Percentiles rank a stretch among this genome's conserved stretches.
phyloP scores from a whole-genome alignment of 352 stramenopile genomes.

The Globisporangium parvum region DNA sequence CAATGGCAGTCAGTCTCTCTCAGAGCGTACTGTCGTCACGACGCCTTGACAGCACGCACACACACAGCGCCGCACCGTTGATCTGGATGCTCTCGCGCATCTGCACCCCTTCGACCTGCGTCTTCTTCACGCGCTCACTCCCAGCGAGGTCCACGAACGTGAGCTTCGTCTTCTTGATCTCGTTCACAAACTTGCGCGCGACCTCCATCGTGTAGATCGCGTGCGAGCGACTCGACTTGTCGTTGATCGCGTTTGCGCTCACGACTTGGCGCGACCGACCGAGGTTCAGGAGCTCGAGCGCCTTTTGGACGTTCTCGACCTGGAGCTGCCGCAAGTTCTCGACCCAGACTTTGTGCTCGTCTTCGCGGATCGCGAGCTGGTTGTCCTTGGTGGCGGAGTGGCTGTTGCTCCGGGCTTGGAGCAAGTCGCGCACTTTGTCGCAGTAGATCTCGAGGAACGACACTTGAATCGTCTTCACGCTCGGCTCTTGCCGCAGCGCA shows the following conservation, averaged over 20 bases:
- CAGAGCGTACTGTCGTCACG: too few relatives aligned
- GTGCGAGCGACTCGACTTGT: conserved; percentile 55
- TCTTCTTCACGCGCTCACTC: conserved; percentile 53
- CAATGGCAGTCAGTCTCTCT: neutral
- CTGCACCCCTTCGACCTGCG: conserved; percentile 36
- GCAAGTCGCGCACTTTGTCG: conserved; percentile 90
- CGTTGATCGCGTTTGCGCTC: conserved; percentile 45
- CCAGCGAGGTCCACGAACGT: conserved; percentile 60
- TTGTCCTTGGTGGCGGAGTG: conserved; percentile 8
- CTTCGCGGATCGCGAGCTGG: conserved; percentile 28
- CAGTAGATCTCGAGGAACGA: conserved; percentile 92
- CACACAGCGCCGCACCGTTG: conserved; percentile 22
- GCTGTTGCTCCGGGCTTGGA: conserved; percentile 30
- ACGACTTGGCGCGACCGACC: conserved; percentile 34
- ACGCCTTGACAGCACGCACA: too few relatives aligned
- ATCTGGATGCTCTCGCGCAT: conserved; percentile 61
- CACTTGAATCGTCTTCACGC: conserved; percentile 29
- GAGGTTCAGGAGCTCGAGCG: conserved; percentile 37
- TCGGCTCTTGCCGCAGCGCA: conserved; percentile 29
- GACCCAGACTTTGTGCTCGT: conserved; percentile 32
- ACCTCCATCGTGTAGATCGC: conserved; percentile 57
- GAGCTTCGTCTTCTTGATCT: conserved; percentile 48
- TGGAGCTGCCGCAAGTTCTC: conserved; percentile 37
- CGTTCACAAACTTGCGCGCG: conserved; percentile 27
- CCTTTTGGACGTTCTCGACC: conserved; percentile 28